Percentiles rank a stretch among this genome's conserved stretches.
These are phyloP conservation scores for Tolypocladium tundrense DNA, from an alignment of 2,329 filamentous ascomycete genomes.

Conservation along the genomic window DNA sequence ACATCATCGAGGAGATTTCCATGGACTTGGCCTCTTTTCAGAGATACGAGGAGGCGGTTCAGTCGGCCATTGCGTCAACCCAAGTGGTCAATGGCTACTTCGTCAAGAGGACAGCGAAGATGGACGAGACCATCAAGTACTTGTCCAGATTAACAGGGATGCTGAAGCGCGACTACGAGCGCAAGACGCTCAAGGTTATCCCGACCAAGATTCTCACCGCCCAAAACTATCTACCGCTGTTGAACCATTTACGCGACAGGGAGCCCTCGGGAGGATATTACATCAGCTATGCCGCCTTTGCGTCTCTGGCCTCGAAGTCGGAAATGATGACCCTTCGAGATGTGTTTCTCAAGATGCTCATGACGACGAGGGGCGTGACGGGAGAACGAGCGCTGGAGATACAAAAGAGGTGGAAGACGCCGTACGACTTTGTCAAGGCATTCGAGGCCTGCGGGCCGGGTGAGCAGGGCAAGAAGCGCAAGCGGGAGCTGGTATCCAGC, in stretches of 20 bases:
- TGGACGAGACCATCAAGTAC: slow-evolving; percentile 72
- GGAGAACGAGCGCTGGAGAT: slow-evolving; percentile 74
- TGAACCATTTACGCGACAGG: slow-evolving; percentile 46
- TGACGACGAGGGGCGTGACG: slow-evolving; percentile 66
- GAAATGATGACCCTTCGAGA: slow-evolving; percentile 65
- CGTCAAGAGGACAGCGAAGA: slow-evolving; percentile 62
- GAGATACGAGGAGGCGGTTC: slow-evolving; percentile 55
- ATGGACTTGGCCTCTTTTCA: slow-evolving; percentile 43
- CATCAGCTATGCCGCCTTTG: slow-evolving; percentile 62
- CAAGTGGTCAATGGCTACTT: slow-evolving; percentile 74
- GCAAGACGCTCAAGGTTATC: slow-evolving; percentile 48
- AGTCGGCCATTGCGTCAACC: slow-evolving; percentile 64
- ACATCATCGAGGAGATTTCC: slow-evolving; percentile 65
- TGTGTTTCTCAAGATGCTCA: slow-evolving; percentile 74
- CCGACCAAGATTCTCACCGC: slow-evolving; percentile 54
- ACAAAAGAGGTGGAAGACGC: slow-evolving; percentile 68
- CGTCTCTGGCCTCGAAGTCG: slow-evolving; percentile 63
- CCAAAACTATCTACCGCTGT: slow-evolving; percentile 54
- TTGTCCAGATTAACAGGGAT: slow-evolving; percentile 61
- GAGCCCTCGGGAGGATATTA: slow-evolving; percentile 43
- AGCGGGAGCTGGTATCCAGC: slow-evolving; percentile 48
- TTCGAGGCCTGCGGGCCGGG: slow-evolving; percentile 45
- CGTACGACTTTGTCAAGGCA: slow-evolving; percentile 59
- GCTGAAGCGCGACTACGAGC: slow-evolving; percentile 55
- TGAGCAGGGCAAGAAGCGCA: slow-evolving; percentile 42